Evolutionary conservation across 2,329 filamentous ascomycete genomes (phyloP).

Genomic region (Neopestalotiopsis sp.): DNA sequence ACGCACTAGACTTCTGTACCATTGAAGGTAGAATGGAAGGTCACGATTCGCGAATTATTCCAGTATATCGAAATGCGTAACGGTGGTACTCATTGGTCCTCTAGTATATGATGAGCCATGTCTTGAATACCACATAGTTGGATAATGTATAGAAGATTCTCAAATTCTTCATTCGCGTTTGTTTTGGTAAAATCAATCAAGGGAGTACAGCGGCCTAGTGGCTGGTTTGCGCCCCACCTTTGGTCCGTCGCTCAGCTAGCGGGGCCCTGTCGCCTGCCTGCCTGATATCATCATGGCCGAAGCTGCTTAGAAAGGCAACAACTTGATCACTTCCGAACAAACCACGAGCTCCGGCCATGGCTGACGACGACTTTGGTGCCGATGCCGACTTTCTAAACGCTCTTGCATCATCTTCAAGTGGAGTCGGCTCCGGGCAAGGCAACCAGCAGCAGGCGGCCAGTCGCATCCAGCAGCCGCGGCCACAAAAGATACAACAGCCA

Average conservation of each 20-base stretch:
- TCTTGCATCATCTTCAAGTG: slow-evolving; percentile 35
- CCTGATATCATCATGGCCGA: not conserved
- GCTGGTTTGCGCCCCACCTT: not conserved
- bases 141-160: too few relatives aligned
- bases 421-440: slow-evolving; percentile 29
- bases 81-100: too few relatives aligned
- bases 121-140: too few relatives aligned
- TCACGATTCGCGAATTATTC: too few relatives aligned
- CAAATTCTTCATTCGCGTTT: too few relatives aligned
- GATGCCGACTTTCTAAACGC: slow-evolving; percentile 48
- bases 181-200: too few relatives aligned
- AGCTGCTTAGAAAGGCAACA: not conserved
- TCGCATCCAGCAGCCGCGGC: slow-evolving; percentile 45
- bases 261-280: not conserved
- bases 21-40: too few relatives aligned
- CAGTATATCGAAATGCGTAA: too few relatives aligned
- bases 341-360: slow-evolving; percentile 28
- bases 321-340: not conserved
- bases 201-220: too few relatives aligned
- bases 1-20: too few relatives aligned
- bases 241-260: not conserved
- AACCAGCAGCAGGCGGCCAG: slow-evolving; percentile 21
- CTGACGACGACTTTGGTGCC: slow-evolving; percentile 53
- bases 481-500: slow-evolving; percentile 50
- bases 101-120: too few relatives aligned